These are phyloP conservation scores for Phaeosphaeriaceae sp. DNA, from an alignment of 2,329 filamentous ascomycete species.

Conservation along the genomic window DNA sequence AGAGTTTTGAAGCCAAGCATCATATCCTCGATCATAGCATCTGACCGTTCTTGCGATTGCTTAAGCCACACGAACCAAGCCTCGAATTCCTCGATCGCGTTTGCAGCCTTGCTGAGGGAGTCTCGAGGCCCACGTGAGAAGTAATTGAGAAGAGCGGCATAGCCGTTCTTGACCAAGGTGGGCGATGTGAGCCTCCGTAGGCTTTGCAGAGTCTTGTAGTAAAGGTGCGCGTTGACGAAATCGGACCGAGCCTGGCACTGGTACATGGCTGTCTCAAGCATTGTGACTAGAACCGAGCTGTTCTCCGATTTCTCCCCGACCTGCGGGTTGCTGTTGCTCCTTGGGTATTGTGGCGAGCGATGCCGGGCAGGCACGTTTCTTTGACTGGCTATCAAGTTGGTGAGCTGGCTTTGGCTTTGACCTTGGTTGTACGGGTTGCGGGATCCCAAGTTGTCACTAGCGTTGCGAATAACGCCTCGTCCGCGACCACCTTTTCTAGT, in stretches of 20 bases:
- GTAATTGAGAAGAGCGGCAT: conserved; percentile 74
- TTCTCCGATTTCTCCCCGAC: conserved; percentile 46
- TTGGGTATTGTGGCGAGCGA: conserved; percentile 46
- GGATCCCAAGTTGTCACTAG: conserved; percentile 49
- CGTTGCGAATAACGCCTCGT: conserved; percentile 30
- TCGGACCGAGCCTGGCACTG: conserved; percentile 81
- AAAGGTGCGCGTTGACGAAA: conserved; percentile 83
- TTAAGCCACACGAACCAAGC: conserved; percentile 85
- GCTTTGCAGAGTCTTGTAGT: conserved; percentile 82
- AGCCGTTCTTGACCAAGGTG: conserved; percentile 70
- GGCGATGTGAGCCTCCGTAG: conserved; percentile 68
- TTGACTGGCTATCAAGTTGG: conserved; percentile 48
- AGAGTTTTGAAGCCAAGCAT: conserved; percentile 76
- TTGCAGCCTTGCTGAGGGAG: conserved; percentile 71
- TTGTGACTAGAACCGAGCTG: conserved; percentile 66
- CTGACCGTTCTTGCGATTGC: conserved; percentile 79
- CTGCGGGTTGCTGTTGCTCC: conserved; percentile 52
- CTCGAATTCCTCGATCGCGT: conserved; percentile 78
- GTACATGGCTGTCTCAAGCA: conserved; percentile 78
- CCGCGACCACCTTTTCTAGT: conserved; percentile 45
- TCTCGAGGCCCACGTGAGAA: conserved; percentile 75
- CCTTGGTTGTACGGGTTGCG: conserved; percentile 60
- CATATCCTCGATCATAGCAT: conserved; percentile 75
- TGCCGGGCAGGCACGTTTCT: conserved; percentile 42
- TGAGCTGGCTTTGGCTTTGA: conserved; percentile 47